phyloP scores from a whole-genome alignment of 1,284 basidiomycete genomes.

The Lignosus rhinocerotis region DNA sequence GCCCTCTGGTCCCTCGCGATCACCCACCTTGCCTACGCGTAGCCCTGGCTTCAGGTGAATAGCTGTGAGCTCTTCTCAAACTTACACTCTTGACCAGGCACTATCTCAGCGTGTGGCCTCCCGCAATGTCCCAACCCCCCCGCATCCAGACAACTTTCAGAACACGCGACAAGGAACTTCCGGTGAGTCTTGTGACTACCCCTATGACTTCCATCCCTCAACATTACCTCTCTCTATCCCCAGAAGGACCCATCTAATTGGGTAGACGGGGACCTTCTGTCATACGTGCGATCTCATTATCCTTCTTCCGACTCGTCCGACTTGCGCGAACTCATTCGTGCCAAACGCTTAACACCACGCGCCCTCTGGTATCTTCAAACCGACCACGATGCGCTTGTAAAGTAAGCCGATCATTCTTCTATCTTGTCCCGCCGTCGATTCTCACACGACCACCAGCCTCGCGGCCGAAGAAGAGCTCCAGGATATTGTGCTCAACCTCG shows the following conservation, averaged over 20 bases:
- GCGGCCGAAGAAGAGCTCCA: slow-evolving; percentile 3
- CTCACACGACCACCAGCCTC: slow-evolving; percentile 6
- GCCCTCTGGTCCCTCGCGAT: background rate
- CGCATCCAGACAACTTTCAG: background rate
- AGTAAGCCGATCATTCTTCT: slow-evolving; percentile 3
- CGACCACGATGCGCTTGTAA: slow-evolving; percentile 6
- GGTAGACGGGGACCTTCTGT: slow-evolving; percentile 11
- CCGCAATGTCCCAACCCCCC: slow-evolving; percentile 4
- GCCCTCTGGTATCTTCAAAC: slow-evolving; percentile 17
- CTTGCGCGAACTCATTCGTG: slow-evolving; percentile 4
- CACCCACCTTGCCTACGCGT: slow-evolving; percentile 1
- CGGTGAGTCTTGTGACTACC: slow-evolving; percentile 2
- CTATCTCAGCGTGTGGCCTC: slow-evolving; percentile 1
- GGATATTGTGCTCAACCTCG: slow-evolving; percentile 11
- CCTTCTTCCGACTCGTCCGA: background rate
- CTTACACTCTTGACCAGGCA: background rate
- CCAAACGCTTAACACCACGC: slow-evolving; percentile 7
- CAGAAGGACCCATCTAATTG: slow-evolving; percentile 15
- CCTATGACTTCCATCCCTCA: background rate
- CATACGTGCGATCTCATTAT: slow-evolving; percentile 5
- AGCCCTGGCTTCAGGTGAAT: background rate
- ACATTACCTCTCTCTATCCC: background rate
- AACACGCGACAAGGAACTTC: background rate
- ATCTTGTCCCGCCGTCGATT: background rate
- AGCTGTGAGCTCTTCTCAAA: background rate